Percentiles rank a stretch among this genome's conserved stretches.
Conservation (phyloP, 2,329 filamentous ascomycete species). For the Arthrobotrys sinensis region DNA sequence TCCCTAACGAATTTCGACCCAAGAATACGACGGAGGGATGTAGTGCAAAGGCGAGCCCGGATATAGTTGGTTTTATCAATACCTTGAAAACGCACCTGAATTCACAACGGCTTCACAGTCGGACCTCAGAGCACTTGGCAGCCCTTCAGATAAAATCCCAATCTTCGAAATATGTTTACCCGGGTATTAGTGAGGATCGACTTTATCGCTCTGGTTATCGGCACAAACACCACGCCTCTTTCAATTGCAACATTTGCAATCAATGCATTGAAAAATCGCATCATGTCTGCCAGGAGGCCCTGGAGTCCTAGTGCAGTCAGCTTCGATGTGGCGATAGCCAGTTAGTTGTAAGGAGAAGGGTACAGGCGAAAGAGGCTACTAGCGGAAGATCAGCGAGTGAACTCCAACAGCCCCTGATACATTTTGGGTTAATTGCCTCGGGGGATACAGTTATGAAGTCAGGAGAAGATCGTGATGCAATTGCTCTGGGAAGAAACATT, state of each 20-base stretch:
- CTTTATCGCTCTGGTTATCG: constrained; percentile 62
- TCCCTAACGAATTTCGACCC: constrained; percentile 62
- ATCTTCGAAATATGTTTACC: neutral
- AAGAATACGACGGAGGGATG: constrained; percentile 62
- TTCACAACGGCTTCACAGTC: constrained; percentile 6
- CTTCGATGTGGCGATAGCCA: neutral
- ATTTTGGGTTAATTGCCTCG: neutral
- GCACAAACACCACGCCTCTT: constrained; percentile 62
- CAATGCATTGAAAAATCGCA: neutral
- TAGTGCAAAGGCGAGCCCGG: constrained; percentile 59
- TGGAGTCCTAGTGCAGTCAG: neutral
- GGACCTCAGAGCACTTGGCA: neutral
- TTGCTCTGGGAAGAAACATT: neutral
- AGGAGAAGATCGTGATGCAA: neutral
- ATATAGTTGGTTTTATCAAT: constrained; percentile 62
- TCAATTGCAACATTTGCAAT: neutral
- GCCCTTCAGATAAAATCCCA: neutral
- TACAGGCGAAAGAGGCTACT: neutral
- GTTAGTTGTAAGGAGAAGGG: neutral
- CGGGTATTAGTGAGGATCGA: constrained; percentile 50
- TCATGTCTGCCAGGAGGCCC: neutral
- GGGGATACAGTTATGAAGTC: constrained; percentile 5
- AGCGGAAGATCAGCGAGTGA: neutral
- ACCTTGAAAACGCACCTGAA: constrained; percentile 49
- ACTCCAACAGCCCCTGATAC: neutral